Evolutionary conservation across 1,284 basidiomycete genomes (phyloP).

Genomic region (Ceratobasidium sp.): DNA sequence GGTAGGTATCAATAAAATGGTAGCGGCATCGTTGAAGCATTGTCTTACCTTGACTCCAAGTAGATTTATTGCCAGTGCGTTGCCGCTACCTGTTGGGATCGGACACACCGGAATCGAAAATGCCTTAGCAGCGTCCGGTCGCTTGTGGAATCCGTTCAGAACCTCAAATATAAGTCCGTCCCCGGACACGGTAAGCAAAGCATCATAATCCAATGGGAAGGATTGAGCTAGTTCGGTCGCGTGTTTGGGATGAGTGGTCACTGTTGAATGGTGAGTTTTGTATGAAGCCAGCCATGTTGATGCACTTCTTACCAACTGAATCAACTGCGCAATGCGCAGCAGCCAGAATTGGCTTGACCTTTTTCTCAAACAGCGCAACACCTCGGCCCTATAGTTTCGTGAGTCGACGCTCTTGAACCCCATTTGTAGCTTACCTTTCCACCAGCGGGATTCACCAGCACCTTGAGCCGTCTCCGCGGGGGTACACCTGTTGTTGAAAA

Average conservation of each 20-base stretch:
- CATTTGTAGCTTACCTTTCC: constrained; percentile 65
- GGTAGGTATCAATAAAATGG: not conserved
- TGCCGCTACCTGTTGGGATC: constrained; percentile 89
- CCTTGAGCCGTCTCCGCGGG: constrained; percentile 64
- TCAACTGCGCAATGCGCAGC: constrained; percentile 79
- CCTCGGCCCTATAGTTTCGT: constrained; percentile 71
- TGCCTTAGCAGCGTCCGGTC: constrained; percentile 74
- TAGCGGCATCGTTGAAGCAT: not conserved
- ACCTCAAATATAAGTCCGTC: constrained; percentile 93
- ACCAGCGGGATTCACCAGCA: constrained; percentile 90
- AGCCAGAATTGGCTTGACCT: constrained; percentile 81
- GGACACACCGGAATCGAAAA: constrained; percentile 82
- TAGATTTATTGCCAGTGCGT: constrained; percentile 81
- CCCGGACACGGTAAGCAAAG: constrained; percentile 85
- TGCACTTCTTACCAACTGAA: constrained; percentile 62
- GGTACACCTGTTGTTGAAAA: constrained; percentile 59
- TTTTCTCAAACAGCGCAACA: constrained; percentile 66
- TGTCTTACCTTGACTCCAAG: constrained; percentile 67
- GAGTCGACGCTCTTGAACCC: not conserved
- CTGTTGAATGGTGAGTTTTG: constrained; percentile 56
- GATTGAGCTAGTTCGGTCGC: constrained; percentile 75
- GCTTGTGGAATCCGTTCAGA: constrained; percentile 88
- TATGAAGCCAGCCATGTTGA: constrained; percentile 21
- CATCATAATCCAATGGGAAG: constrained; percentile 76
- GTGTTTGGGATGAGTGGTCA: constrained; percentile 77